These are phyloP conservation scores for Marvania coccoides DNA, from an alignment of 139 green algal genomes.

Conservation along the genomic window DNA sequence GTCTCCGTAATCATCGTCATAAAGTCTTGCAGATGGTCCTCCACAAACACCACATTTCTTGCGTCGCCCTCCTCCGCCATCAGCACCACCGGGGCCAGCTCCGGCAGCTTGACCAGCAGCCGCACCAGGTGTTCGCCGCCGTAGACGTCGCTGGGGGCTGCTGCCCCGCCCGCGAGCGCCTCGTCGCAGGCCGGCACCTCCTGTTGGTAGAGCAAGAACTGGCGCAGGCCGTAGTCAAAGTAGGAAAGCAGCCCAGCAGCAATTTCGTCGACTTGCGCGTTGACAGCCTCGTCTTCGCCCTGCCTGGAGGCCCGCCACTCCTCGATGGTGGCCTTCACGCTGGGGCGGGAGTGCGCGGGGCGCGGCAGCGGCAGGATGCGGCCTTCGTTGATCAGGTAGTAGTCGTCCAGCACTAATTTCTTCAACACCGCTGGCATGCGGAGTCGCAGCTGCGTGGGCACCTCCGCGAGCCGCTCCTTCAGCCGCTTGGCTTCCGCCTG, in stretches of 20 bases:
- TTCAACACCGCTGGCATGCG: slow-evolving; percentile 54
- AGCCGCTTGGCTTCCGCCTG: background rate
- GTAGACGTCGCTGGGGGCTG: slow-evolving; percentile 59
- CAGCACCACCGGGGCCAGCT: slow-evolving; percentile 49
- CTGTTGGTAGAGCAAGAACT: slow-evolving; percentile 70
- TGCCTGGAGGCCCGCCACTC: background rate
- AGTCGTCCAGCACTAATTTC: slow-evolving; percentile 68
- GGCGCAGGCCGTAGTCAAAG: slow-evolving; percentile 73
- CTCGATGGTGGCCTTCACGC: slow-evolving; percentile 18
- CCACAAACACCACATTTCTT: slow-evolving; percentile 13
- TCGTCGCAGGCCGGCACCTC: slow-evolving; percentile 37
- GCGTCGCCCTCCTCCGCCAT: slow-evolving; percentile 16
- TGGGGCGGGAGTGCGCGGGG: slow-evolving; percentile 21
- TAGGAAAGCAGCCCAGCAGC: slow-evolving; percentile 58
- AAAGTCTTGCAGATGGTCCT: slow-evolving; percentile 23
- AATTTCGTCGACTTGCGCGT: slow-evolving; percentile 11
- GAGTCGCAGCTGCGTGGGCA: slow-evolving; percentile 41
- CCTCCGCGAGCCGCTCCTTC: background rate
- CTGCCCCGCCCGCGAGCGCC: background rate
- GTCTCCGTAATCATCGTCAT: slow-evolving; percentile 6
- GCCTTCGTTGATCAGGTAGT: slow-evolving; percentile 46
- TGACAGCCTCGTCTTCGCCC: slow-evolving; percentile 9
- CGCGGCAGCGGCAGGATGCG: slow-evolving; percentile 56
- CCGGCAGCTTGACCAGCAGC: slow-evolving; percentile 81
- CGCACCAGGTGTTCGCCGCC: slow-evolving; percentile 83